Base-by-base conservation (phyloP, 106 monocot species). In the Agapanthus africanus region DNA sequence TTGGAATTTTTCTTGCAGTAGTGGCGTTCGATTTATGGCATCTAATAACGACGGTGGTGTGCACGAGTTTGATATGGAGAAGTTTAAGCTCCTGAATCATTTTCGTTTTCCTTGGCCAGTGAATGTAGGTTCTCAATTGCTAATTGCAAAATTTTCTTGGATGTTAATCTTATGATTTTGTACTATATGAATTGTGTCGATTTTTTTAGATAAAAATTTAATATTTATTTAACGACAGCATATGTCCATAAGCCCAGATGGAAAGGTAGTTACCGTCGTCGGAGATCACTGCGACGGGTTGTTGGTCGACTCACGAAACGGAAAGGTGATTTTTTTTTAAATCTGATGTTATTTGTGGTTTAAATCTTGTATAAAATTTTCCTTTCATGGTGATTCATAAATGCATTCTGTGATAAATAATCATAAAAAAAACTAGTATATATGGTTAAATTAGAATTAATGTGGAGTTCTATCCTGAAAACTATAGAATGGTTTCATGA, bases 241-340 rank as follows among this genome's bases (percentile, higher is more conserved):
- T 65, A 84, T 87, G 52, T 84, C 87, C 11, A 69, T 80, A 32
- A 87, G 84, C 66, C 90, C 90, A 22, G 87, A 91, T 49, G 57
- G 79, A 32, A 91, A 87, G 72, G 73, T 91, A 59, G 57, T 90
- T 32, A 70, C 80, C 15, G 86, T 90, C 21, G 82, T 90, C 16
- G 90, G 90, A 16, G 90, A 90, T 56, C 40, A 83, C 39, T 76
- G 86, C 56, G 83, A 86, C 71, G 85, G 86, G 63, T 69, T 86
- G 37, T 76, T 90, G 21, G 75, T 79, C 0, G 83, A 90, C 79
- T 69, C 90, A 44, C 75, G 72, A 38, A 81, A 73, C 70, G 90
- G 90, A 56, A 86, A 90, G 86, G 90, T 88, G 77, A n/a, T 54
- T 44, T n/a, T n/a, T n/a, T n/a, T n/a, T n/a, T n/a, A n/a, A n/a